Evolutionary conservation across 345 rosid genomes (phyloP).

Genomic region (Psidium guajava): DNA sequence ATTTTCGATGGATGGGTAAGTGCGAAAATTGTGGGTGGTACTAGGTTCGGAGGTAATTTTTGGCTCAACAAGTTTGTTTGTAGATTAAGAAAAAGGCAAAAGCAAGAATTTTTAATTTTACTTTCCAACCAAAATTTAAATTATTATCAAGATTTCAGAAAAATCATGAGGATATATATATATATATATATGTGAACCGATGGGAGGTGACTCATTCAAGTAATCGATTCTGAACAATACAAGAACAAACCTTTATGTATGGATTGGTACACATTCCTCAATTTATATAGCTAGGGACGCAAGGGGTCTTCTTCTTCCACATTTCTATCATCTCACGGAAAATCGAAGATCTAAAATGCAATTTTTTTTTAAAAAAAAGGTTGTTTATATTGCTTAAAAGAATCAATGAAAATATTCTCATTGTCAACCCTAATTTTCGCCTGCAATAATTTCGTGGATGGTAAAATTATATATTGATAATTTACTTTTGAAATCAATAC

Average conservation of each 20-base stretch:
- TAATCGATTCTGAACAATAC: not conserved
- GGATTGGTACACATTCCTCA: not conserved
- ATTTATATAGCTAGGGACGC: not conserved
- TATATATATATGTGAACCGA: not conserved
- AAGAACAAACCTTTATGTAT: accelerated
- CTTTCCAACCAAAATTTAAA: not conserved
- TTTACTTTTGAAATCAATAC: not conserved
- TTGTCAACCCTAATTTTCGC: not conserved
- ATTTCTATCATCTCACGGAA: not conserved
- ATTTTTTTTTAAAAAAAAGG: not conserved
- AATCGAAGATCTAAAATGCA: not conserved
- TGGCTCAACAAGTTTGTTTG: not conserved
- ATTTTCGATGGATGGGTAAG: not conserved
- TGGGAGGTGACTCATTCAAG: too few species aligned
- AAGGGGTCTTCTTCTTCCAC: not conserved
- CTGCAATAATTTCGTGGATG: not conserved
- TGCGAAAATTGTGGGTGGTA: not conserved
- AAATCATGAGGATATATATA: not conserved
- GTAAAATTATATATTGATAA: not conserved
- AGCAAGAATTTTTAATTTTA: not conserved
- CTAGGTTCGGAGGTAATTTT: not conserved
- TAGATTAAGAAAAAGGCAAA: not conserved
- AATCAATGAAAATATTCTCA: not conserved
- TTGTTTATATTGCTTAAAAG: too few species aligned
- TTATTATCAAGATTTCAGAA: not conserved